Base-by-base conservation (phyloP, 345 rosid genomes). In the Hypericum androsaemum region DNA sequence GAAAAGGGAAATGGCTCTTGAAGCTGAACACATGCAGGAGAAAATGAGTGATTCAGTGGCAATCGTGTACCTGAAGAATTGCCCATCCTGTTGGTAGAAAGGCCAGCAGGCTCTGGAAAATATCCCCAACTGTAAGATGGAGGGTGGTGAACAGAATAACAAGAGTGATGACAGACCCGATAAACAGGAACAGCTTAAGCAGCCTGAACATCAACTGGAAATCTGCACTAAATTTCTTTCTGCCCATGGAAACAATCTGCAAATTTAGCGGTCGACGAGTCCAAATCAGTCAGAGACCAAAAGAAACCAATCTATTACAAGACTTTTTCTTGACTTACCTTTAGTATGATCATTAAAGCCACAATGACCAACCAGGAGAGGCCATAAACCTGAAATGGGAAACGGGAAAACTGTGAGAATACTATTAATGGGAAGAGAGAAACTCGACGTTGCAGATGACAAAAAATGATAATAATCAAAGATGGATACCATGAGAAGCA, bases 131-230 rank as follows among this genome's bases (percentile, higher is more conserved):
- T 0, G 89, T 81, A 57, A 88, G 88, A 54, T 80, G 73, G 45
- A 84, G 77, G 69, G 89, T 77, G 22, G 77, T 76, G 57, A 92
- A 88, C 47, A 92, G 64, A 69, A 85, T 71, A 17, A 72, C 81
- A 0, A 88, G 71, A 32, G 76, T 71, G 51, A 74, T 84, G 47
- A 79, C 47, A 10, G 40, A 74, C 12, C 95, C 97, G 3, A 81
- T 54, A 61, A 88, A 88, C 42, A 88, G 81, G 55, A 83, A 65
- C 51, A 92, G 52, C 64, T 88, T 92, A 35, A 88, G 72, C 12
- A 92, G 82, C 70, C 98, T 78, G 80, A 92, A 92, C 89, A 92
- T 72, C 22, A 92, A 81, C 72, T 92, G 98, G 64, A 92, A 92
- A 72, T 92, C 98, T 6, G 94, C 98, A 41, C 96, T 81, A 66